Evolutionary conservation across 306 rosid species (phyloP).

Genomic region (Quercus rubra): DNA sequence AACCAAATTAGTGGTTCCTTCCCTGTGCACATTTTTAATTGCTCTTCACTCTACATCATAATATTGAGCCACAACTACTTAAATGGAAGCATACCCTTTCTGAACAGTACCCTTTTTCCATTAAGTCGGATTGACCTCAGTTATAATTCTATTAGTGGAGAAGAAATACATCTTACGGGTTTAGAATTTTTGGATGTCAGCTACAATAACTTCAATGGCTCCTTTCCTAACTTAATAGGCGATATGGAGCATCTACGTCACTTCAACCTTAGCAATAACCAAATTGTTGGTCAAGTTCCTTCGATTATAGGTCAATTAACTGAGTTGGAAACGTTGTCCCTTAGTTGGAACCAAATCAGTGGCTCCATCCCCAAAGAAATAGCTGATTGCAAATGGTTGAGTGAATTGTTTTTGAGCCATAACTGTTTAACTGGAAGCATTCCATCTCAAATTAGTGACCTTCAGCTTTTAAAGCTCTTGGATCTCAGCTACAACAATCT

Average conservation of each 20-base stretch:
- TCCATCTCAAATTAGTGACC: not conserved
- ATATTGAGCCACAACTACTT: not conserved
- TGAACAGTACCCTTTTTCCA: not conserved
- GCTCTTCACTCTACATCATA: too few relatives aligned
- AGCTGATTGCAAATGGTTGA: not conserved
- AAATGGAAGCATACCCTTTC: not conserved
- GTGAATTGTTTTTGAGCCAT: not conserved
- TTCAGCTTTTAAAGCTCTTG: fast-evolving
- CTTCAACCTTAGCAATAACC: too few relatives aligned
- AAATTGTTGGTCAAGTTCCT: too few relatives aligned
- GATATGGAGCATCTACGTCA: too few relatives aligned
- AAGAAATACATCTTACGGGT: not conserved
- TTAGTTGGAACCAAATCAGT: not conserved
- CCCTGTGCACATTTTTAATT: too few relatives aligned
- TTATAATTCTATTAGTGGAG: not conserved
- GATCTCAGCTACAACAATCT: not conserved
- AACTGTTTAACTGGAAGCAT: not conserved
- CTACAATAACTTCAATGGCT: too few relatives aligned
- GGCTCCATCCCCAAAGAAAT: not conserved
- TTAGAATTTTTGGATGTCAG: too few relatives aligned
- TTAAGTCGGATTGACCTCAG: not conserved
- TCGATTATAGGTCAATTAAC: too few relatives aligned
- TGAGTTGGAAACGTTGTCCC: fast-evolving
- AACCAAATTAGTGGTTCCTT: too few relatives aligned
- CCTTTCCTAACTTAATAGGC: too few relatives aligned